A percentile compares a stretch with the other conserved stretches of the same genome.
Evolutionary conservation across 805 yeast genomes (phyloP).

Genomic region (Metschnikowia baotianmanensis): DNA sequence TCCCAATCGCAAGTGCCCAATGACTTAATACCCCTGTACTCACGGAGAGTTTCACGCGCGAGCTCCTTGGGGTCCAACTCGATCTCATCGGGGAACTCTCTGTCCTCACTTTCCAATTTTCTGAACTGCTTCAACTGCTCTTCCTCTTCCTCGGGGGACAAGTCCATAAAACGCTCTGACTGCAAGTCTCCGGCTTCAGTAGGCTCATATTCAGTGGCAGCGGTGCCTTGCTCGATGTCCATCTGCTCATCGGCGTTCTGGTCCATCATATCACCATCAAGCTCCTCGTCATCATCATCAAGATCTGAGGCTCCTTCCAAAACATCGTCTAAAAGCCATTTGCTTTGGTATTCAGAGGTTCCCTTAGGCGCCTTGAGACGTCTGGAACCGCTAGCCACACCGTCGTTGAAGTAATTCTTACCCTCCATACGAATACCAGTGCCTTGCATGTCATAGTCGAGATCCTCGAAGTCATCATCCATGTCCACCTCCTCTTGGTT

Average conservation of each 20-base stretch:
- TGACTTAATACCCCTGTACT: conserved; percentile 86
- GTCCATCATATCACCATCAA: conserved; percentile 27
- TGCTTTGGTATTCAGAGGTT: conserved; percentile 72
- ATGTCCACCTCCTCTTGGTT: conserved; percentile 53
- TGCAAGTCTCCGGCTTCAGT: conserved; percentile 41
- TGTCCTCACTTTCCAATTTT: conserved; percentile 71
- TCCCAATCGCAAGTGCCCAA: conserved; percentile 84
- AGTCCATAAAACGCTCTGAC: conserved; percentile 64
- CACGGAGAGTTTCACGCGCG: conserved; percentile 68
- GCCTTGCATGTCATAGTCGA: conserved; percentile 20
- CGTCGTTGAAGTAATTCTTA: conserved; percentile 44
- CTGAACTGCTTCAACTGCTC: conserved; percentile 71
- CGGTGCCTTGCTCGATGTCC: conserved; percentile 26
- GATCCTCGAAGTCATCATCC: conserved; percentile 34
- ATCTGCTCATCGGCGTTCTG: conserved; percentile 36
- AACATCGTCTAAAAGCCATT: conserved; percentile 67
- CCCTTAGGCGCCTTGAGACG: conserved; percentile 59
- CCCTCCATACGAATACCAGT: conserved; percentile 58
- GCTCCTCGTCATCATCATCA: conserved; percentile 41
- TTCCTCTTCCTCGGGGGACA: conserved; percentile 79
- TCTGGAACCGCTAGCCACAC: conserved; percentile 18
- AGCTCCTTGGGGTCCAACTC: conserved; percentile 76
- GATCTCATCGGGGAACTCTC: conserved; percentile 93
- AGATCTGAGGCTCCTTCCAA: conserved; percentile 41
- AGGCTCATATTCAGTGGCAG: conserved; percentile 38